Evolutionary conservation across 2,329 filamentous ascomycete genomes (phyloP), one percentile per base, ranked within the genome.

Genomic region (Fusarium bactridioides): DNA sequence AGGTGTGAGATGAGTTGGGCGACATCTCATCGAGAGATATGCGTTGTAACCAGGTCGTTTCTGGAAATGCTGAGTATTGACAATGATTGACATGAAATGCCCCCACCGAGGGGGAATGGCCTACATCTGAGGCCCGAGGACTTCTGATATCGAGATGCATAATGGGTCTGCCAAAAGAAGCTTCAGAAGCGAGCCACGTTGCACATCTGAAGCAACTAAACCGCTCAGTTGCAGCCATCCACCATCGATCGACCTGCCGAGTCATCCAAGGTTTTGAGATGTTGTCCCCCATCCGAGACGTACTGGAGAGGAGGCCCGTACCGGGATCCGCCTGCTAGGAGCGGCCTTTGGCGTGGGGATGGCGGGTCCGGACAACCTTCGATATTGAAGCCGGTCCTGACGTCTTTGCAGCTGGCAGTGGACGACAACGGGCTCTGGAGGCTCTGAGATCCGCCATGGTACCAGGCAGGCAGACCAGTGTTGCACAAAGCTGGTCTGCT

Each of bases 181-280:
- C 75, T 75, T 72, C 69, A 74, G 72, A 79, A 69, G 71, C 76
- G 77, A 78, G 79, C 79, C 79, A 81, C 79, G 79, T 80, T 80
- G 79, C 79, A 80, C 73, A 64, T 63, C 71, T 75, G 75, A 70
- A 70, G 74, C 76, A 75, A 69, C 73, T 77, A 77, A 74, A 74
- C 76, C 77, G 74, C 74, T 77, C 76, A 77, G 73, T 74, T 72
- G 70, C 76, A 77, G 75, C 69, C 56, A 63, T 65, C 61, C 64
- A 66, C 64, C 60, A 55, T 70, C 64, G 53, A 64, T 63, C 57
- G 51, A 69, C 65, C 51, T 53, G 58, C 51, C 66, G 41, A 69
- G 43, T 58, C 74, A 74, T 73, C 64, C 68, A 76, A 74, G 58
- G 64, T 51, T 63, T 70, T 66, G 63, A 69, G 58, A 70, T 64